Base-by-base conservation (phyloP, 108 stramenopile genomes). In the Thalassiosira profunda region DNA sequence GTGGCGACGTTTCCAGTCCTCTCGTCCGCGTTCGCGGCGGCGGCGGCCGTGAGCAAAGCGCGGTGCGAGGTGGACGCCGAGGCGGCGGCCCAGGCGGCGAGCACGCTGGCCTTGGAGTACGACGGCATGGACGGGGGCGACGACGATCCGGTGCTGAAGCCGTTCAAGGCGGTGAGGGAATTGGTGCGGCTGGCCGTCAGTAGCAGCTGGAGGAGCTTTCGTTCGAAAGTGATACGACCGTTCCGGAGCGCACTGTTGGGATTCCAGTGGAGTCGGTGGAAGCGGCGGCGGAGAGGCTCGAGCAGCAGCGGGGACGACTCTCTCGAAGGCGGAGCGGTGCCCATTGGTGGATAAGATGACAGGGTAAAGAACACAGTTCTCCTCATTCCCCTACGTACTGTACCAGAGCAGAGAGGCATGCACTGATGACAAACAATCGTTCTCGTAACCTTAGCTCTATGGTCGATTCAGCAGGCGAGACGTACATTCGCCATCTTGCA, bases 11-110 rank as follows among this genome's bases (percentile, higher is more conserved):
- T 96, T 63, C 92, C 95, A 0, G 60, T 85, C 4, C 71, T 83
- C 18, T 85, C 87, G 0, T 79, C 90, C 1, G 58, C 94, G 23
- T 92, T 91, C 80, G 91, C 96, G 4, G 90, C 89, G 1, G 96
- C 96, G 3, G 96, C 96, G n/a, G 78, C 86, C 26, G 96, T 97
- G 8, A 83, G 85, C 46, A 97, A 97, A 60, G 93, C 96, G 11
- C 65, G 91, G 18, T 95, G 94, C 61, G 87, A 90, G 58, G 94
- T 95, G 11, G 87, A 95, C 47, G 86, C 89, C 6, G 81, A 91
- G 49, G 94, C 94, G 2, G 90, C 91, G 2, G 70, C 79, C 26
- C 87, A 92, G 61, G 93, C 91, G 24, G 89, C 94, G 17, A 86
- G 81, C 9, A 91, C 90, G 17, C 49, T 95, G n/a, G 89, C 87